Conservation (phyloP, 2,329 filamentous ascomycete genomes). For the Apiospora arundinis region DNA sequence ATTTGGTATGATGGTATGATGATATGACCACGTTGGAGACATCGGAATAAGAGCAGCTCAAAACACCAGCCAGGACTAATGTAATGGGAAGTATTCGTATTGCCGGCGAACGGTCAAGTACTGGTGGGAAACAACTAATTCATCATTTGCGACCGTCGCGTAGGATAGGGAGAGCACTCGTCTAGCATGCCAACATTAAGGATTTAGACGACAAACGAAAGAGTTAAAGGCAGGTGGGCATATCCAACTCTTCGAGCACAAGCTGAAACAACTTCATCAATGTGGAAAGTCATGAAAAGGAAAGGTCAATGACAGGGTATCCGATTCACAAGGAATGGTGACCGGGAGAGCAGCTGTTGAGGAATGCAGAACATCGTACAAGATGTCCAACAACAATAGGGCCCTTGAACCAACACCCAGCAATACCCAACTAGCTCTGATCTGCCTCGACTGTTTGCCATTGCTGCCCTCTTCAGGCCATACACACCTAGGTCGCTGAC, state of each 20-base stretch:
- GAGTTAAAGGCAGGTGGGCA: not conserved
- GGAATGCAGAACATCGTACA: not conserved
- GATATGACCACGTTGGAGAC: not conserved
- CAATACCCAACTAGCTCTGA: not conserved
- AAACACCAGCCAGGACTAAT: not conserved
- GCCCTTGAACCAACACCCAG: not conserved
- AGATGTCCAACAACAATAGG: not conserved
- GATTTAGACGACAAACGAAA: not conserved
- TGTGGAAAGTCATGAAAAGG: not conserved
- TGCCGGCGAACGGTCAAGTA: no score
- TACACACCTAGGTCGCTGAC: not conserved
- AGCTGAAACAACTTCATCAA: not conserved
- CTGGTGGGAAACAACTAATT: no score
- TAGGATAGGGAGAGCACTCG: not conserved
- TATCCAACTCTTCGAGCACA: not conserved
- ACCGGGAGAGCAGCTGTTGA: no score
- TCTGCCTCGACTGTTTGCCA: not conserved
- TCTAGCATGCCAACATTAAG: not conserved
- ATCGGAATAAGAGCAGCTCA: not conserved
- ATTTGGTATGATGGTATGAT: not conserved
- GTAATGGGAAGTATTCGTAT: not conserved
- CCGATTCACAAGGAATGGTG: not conserved
- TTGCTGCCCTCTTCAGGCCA: not conserved
- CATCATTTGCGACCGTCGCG: conserved; percentile 1
- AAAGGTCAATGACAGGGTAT: not conserved